phyloP scores from a whole-genome alignment of 371 early-diverging fungal species.

The Circinella minor region DNA sequence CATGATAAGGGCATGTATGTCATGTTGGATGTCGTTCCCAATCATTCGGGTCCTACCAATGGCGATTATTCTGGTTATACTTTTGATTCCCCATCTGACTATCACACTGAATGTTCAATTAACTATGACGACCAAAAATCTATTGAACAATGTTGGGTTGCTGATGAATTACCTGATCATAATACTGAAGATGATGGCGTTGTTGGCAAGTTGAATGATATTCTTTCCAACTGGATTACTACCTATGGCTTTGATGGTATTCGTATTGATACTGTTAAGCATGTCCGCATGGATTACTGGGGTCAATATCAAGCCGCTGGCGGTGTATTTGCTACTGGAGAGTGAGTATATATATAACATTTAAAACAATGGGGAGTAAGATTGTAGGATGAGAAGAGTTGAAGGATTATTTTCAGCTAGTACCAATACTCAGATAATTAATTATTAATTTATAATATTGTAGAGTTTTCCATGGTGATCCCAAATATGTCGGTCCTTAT shows the following conservation, averaged over 20 bases:
- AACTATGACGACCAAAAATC: slow-evolving; percentile 28
- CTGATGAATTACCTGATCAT: slow-evolving; percentile 34
- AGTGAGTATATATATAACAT: slow-evolving; percentile 16
- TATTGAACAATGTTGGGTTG: slow-evolving; percentile 36
- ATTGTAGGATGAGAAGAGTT: no score
- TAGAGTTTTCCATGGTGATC: slow-evolving; percentile 29
- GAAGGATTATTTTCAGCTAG: no score
- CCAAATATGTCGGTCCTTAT: slow-evolving; percentile 29
- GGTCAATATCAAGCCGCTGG: slow-evolving; percentile 27
- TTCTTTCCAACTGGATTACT: slow-evolving; percentile 31
- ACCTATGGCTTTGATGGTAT: slow-evolving; percentile 49
- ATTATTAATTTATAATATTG: background rate
- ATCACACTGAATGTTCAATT: slow-evolving; percentile 31
- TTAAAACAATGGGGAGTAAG: no score
- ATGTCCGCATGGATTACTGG: slow-evolving; percentile 48
- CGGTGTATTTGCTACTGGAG: slow-evolving; percentile 48
- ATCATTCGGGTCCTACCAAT: slow-evolving; percentile 43
- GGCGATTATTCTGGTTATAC: slow-evolving; percentile 32
- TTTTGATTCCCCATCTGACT: slow-evolving; percentile 21
- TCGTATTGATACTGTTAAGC: slow-evolving; percentile 53
- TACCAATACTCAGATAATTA: no score
- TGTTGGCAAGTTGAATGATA: slow-evolving; percentile 28
- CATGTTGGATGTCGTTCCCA: slow-evolving; percentile 55
- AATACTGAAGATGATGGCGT: slow-evolving; percentile 42
- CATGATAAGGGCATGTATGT: slow-evolving; percentile 39